Percentiles rank a stretch among this genome's conserved stretches.
Evolutionary conservation across 345 rosid genomes (phyloP).

Genomic region (Eucalyptus victrix): DNA sequence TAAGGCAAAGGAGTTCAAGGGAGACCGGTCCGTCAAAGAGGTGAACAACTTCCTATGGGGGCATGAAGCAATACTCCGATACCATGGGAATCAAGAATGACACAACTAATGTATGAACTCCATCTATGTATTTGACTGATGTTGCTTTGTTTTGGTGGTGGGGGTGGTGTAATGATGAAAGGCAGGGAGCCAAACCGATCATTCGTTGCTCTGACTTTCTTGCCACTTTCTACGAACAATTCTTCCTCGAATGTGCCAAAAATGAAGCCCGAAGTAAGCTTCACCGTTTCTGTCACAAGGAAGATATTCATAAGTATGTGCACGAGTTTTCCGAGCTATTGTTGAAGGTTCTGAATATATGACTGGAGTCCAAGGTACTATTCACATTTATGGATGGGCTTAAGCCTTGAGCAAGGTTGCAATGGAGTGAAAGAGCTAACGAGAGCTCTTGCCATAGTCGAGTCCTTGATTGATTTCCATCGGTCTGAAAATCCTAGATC

Average conservation of each 20-base stretch:
- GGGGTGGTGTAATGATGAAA: neutral
- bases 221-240: neutral
- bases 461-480: neutral
- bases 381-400: neutral
- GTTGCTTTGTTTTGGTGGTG: neutral
- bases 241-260: neutral
- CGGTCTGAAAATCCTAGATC: neutral
- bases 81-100: neutral
- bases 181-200: neutral
- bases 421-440: neutral
- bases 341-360: neutral
- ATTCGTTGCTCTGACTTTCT: neutral
- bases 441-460: neutral
- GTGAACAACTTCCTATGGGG: neutral
- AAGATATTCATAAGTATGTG: neutral
- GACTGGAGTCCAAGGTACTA: neutral
- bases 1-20: neutral
- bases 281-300: neutral
- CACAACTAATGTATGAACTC: neutral
- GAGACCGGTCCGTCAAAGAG: neutral
- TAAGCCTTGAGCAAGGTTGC: neutral
- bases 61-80: neutral
- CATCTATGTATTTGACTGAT: neutral
- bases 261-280: neutral
- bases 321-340: neutral